phyloP scores from a whole-genome alignment of 768 basidiomycete species.

The Tricholoma bakamatsutake region DNA sequence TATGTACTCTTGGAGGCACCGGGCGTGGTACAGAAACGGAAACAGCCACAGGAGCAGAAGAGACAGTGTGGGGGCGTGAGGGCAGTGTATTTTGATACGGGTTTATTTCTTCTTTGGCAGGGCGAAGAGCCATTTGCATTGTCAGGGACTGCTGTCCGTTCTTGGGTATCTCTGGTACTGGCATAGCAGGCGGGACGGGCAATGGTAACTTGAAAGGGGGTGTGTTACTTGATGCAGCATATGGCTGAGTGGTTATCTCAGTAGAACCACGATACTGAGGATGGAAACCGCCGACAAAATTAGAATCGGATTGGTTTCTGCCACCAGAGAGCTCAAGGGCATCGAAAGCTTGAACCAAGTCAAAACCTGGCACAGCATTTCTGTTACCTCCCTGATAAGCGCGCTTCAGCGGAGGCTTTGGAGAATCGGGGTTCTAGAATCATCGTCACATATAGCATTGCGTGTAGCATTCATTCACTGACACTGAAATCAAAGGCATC shows the following conservation, averaged over 20 bases:
- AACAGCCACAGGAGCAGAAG: conserved; percentile 10
- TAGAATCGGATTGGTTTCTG: conserved; percentile 3
- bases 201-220: conserved; percentile 1
- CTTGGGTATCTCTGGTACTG: conserved; percentile 28
- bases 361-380: conserved; percentile 3
- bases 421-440: not conserved
- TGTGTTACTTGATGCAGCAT: not conserved
- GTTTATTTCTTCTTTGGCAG: conserved; percentile 8
- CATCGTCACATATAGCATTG: not conserved
- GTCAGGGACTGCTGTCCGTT: conserved; percentile 24
- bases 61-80: conserved; percentile 29
- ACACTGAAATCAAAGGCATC: conserved; percentile 14
- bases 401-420: conserved; percentile 16
- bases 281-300: conserved; percentile 49
- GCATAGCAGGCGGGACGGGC: conserved; percentile 23
- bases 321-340: conserved; percentile 17
- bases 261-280: not conserved
- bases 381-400: not conserved
- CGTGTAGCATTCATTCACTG: not conserved
- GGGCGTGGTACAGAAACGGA: conserved; percentile 17
- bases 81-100: conserved; percentile 8
- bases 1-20: conserved; percentile 10
- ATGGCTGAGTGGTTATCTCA: not conserved
- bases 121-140: conserved; percentile 34
- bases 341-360: conserved; percentile 22